Conservation (phyloP, 1,284 basidiomycete species). For the Trametes sp. region DNA sequence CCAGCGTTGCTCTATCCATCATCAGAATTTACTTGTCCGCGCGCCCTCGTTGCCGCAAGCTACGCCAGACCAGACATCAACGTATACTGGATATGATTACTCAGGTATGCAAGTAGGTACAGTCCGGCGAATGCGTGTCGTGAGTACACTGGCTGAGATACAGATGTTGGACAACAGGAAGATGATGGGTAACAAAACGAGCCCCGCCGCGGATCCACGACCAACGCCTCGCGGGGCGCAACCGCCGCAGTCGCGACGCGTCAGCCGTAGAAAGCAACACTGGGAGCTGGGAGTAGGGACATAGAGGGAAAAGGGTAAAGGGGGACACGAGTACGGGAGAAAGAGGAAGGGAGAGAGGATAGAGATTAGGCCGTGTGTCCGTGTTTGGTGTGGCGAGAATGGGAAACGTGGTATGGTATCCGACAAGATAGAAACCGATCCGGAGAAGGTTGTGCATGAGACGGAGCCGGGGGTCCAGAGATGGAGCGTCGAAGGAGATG, state of each 20-base stretch:
- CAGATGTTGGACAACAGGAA: neutral
- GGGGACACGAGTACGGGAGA: neutral
- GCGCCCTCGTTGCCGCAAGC: too few species aligned
- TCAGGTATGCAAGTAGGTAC: neutral
- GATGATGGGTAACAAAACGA: neutral
- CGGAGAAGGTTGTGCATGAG: neutral
- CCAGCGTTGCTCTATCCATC: too few species aligned
- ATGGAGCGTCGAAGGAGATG: neutral
- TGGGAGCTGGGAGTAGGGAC: neutral
- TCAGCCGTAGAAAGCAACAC: neutral
- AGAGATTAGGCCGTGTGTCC: neutral
- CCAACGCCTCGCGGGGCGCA: neutral
- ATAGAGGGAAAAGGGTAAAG: neutral
- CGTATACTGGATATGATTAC: neutral
- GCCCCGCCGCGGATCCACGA: neutral
- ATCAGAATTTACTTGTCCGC: too few species aligned
- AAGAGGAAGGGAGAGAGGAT: neutral
- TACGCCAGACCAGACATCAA: neutral
- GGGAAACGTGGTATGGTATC: neutral
- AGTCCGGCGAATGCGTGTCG: neutral
- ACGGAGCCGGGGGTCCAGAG: neutral
- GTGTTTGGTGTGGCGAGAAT: neutral
- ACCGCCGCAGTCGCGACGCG: neutral
- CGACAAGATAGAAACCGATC: neutral
- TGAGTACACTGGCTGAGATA: neutral